Percentiles rank a stretch among this genome's conserved stretches.
phyloP scores from a whole-genome alignment of 83 land plant species.

The Picea engelmannii region DNA sequence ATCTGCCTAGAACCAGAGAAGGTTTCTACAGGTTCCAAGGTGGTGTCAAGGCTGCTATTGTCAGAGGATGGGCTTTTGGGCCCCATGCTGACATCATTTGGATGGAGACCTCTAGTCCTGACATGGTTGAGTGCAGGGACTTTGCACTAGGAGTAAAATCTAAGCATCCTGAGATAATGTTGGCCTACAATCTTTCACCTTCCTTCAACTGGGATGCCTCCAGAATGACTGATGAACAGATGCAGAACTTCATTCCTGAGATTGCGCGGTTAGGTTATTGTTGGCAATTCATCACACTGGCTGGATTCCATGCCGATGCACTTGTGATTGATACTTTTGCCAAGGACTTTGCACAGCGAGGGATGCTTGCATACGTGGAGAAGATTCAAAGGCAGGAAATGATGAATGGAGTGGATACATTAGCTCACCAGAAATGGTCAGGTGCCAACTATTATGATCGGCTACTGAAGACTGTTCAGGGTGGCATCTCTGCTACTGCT shows the following conservation, averaged over 20 bases:
- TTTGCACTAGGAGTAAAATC: conserved; percentile 74
- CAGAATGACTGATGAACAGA: conserved; percentile 74
- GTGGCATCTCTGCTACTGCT: conserved; percentile 89
- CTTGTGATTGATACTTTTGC: conserved; percentile 78
- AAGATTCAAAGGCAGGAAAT: conserved; percentile 90
- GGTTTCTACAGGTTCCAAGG: conserved; percentile 70
- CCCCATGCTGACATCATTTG: conserved; percentile 74
- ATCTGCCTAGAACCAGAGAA: conserved; percentile 67
- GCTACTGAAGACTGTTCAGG: conserved; percentile 85
- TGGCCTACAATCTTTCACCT: conserved; percentile 90
- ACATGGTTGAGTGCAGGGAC: conserved; percentile 58
- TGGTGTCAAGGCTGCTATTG: conserved; percentile 54
- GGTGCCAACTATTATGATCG: conserved; percentile 90
- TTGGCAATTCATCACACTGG: conserved; percentile 95
- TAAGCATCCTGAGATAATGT: conserved; percentile 68
- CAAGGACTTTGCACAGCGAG: conserved; percentile 71
- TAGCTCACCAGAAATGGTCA: conserved; percentile 97
- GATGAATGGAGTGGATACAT: conserved; percentile 78
- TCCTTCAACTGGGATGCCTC: conserved; percentile 98
- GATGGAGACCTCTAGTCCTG: conserved; percentile 90
- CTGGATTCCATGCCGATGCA: conserved; percentile 84
- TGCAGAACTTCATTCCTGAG: conserved; percentile 78
- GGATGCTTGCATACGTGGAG: conserved; percentile 95
- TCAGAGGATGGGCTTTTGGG: conserved; percentile 71
- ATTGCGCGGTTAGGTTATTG: conserved; percentile 75